phyloP scores from a whole-genome alignment of 1,284 basidiomycete species.

The Tylopilus sp. region DNA sequence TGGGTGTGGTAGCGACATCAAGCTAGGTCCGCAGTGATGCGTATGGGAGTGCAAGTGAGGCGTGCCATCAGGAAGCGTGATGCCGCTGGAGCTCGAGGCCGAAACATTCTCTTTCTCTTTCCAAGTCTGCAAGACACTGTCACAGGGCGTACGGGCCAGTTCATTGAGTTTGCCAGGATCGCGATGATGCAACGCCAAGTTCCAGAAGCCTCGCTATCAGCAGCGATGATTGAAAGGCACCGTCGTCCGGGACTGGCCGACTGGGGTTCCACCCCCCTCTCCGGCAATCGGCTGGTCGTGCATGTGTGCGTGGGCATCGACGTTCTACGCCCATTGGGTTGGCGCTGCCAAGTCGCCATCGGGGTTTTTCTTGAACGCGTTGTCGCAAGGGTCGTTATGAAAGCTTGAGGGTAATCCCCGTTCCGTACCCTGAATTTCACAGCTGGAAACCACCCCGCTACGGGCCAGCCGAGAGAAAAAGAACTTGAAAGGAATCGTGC shows the following conservation, averaged over 20 bases:
- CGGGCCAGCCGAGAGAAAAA: constrained; percentile 1
- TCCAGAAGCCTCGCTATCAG: not conserved
- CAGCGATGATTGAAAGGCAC: not conserved
- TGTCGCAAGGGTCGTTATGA: constrained; percentile 18
- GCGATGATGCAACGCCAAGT: constrained; percentile 7
- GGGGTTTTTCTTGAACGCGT: not conserved
- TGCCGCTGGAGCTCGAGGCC: constrained; percentile 21
- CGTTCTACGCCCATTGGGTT: not conserved
- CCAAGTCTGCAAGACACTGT: constrained; percentile 25
- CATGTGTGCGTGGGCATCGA: not conserved
- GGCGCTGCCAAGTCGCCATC: not conserved
- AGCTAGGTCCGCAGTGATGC: constrained; percentile 26
- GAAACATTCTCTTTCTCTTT: constrained; percentile 18
- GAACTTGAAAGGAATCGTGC: not conserved
- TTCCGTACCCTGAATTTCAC: constrained; percentile 29
- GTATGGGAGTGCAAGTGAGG: constrained; percentile 7
- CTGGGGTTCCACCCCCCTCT: no score
- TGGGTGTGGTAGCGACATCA: constrained; percentile 13
- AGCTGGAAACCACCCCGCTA: constrained; percentile 8
- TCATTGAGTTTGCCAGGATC: constrained; percentile 1
- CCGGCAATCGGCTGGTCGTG: no score
- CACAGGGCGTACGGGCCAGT: constrained; percentile 4
- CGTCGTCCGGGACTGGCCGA: no score
- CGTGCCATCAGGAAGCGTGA: constrained; percentile 9
- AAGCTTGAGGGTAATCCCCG: constrained; percentile 31